Evolutionary conservation across 495 filamentous ascomycete species (phyloP), one percentile per base, ranked within the genome.

Genomic region (Aspergillus cristatus): DNA sequence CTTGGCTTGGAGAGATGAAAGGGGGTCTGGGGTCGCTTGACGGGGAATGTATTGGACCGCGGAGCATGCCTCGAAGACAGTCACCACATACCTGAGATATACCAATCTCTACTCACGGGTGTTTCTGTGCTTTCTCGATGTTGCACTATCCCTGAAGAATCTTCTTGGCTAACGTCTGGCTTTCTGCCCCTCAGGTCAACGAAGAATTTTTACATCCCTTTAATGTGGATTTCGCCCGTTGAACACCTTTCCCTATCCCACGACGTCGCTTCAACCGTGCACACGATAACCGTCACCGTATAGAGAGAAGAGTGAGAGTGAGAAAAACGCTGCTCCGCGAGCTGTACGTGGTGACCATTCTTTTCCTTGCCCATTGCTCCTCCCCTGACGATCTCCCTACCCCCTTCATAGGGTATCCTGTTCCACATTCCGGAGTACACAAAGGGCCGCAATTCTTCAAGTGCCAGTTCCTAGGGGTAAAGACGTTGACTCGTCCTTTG

Each of bases 401-500:
- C 56, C 61, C 65, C 59, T 63, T 50, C 56, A 57, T 63, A 70
- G 63, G 63, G 60, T 63, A 50, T 60, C 40, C 47, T 43, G 60
- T 63, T 52, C 71, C 70, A 74, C 71, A 73, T 74, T 72, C 72
- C 71, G 57, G 63, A 70, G 62, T 43, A 50, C 46, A 49, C 62
- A 45, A 40, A 47, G 46, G 53, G 55, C 40, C 43, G 38, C 49
- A 40, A 47, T 35, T 41, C 20, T 4, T 42, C 43, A 54, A 48
- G 45, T 43, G 45, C 42, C 40, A 34, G 49, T 50, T 66, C 62
- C 62, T 65, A 68, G 58, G 65, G 74, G 77, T 72, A 77, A 78
- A 81, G 73, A 73, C 76, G 76, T 81, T 81, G 65, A 68, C 73
- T 81, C 76, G 77, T 77, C 60, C 70, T 76, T 78, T 68, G 71